Conservation (phyloP, 1,139 yeast species). For the Debaryomycetaceae sp. region DNA sequence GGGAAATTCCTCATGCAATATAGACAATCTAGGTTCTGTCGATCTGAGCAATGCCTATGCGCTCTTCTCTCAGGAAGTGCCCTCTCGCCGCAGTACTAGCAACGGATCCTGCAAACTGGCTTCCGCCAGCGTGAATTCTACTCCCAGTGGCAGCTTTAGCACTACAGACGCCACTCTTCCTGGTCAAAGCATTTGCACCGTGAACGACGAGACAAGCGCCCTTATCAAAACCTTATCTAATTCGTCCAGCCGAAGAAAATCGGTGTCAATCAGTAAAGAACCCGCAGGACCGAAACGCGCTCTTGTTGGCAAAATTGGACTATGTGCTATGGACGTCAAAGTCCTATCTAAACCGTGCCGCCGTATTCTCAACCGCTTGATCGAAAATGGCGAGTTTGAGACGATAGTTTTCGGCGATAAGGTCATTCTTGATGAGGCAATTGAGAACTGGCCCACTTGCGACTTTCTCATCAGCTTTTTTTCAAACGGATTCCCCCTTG, state of each 20-base stretch:
- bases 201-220: constrained; percentile 1
- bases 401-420: constrained; percentile 96
- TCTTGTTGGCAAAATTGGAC: constrained; percentile 88
- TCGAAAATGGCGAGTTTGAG: constrained; percentile 92
- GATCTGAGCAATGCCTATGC: neutral
- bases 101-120: neutral
- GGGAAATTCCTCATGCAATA: too few relatives aligned
- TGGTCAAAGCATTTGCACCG: neutral
- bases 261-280: constrained; percentile 36
- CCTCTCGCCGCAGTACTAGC: neutral
- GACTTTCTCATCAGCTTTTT: constrained; percentile 89
- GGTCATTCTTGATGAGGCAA: constrained; percentile 82
- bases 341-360: constrained; percentile 95
- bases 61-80: neutral
- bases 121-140: constrained; percentile 1
- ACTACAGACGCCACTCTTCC: neutral
- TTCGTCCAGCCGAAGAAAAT: constrained; percentile 27
- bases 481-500: constrained; percentile 92
- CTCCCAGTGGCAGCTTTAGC: neutral
- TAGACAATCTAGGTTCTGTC: too few relatives aligned
- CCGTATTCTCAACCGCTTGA: constrained; percentile 74
- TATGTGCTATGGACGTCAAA: constrained; percentile 98
- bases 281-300: constrained; percentile 44
- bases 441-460: constrained; percentile 98
- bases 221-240: constrained; percentile 29